Base-by-base conservation (phyloP, 2,329 filamentous ascomycete genomes). In the Epichloe brachyelytri region DNA sequence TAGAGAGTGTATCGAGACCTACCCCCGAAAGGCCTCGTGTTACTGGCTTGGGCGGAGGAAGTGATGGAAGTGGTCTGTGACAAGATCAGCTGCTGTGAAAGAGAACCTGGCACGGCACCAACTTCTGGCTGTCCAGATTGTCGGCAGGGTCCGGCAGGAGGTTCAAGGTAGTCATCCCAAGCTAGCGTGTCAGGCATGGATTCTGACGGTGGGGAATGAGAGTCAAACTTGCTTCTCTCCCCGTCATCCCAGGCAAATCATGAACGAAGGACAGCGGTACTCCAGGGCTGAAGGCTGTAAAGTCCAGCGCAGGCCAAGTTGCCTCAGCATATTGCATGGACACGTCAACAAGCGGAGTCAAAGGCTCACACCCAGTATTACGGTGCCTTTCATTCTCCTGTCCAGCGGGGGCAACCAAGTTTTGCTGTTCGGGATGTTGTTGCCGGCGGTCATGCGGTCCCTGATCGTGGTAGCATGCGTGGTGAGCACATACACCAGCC, bases 401-500 rank as follows among this genome's bases (percentile, higher is more conserved):
- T 53, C 67, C 68, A 52, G 58, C 19, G 20, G 26, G 26, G 19
- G 7, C 44, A 5, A 43, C 52, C 20, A 62, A 57, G 49, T 62
- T 55, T 39, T 57, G 52, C 15, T 36, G 54, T 6, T 59, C 56
- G 6, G 62, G 54, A 43, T 61, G 58, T 17, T 56, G 48, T 41
- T 53, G 56, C 7, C 11, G 39, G 15, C 10, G 49, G 22, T 55
- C 54, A 60, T 57, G 48, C 55, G 55, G 52, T 37, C 62, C 64
- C 57, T 79, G 71, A 61, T 80, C 78, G 54, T 82, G 78, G 54
- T 72, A 82, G 62, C 78, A 82, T 49, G 78, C 78, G 63, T 82
- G 78, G 57, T 82, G 78, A 49, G 74, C 75, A 59, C 78, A 81
- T 80, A 65, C 78, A 82, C 70, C 72, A 79, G 53, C 68, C 67